Evolutionary conservation across 768 basidiomycete genomes (phyloP), one percentile per base, ranked within the genome.

Genomic region (Dentipellis sp.): DNA sequence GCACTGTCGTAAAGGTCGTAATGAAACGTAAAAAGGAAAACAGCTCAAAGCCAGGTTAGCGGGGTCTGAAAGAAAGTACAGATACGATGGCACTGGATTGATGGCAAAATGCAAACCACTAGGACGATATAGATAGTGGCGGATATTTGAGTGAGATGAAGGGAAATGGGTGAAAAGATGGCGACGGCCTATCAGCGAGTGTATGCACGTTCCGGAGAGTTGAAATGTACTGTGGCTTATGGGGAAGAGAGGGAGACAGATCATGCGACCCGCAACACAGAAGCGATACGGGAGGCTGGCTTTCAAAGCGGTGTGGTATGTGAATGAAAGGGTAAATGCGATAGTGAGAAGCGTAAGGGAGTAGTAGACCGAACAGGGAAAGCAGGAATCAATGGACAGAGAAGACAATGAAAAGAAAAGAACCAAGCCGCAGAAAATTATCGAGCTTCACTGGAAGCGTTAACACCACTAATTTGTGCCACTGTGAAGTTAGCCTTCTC

Each of bases 401-500:
- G 14, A 21, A 23, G 22, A 50, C 48, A 22, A 50, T 50, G 48
- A 50, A 16, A 50, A 16, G 22, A 35, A 35, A 29, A 12, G 23
- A 21, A 22, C 11, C 17, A 19, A 23, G 22, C 21, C 23, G 48
- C 22, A 7, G 29, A 16, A 23, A 21, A 16, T 29, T 6, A 29
- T 29, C 6, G 29, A 29, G 29, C 29, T 29, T 29, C 3, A 6
- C 29, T 16, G 3, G 17, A 38, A 37, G 51, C 51, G 37, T 35
- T 22, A 19, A 10, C 48, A 29, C 29, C 29, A 29, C 16, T 52
- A 17, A 52, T 11, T 52, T 38, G 51, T n/a, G 35, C 40, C 36
- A 59, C 55, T 7, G 49, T 19, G 10, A 56, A 34, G 16, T 53
- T 52, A 22, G 61, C 59, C 48, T 62, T 62, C 67, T 91, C 88